phyloP scores from a whole-genome alignment of 192 early-diverging fungal species.

The Lobosporangium transversale region DNA sequence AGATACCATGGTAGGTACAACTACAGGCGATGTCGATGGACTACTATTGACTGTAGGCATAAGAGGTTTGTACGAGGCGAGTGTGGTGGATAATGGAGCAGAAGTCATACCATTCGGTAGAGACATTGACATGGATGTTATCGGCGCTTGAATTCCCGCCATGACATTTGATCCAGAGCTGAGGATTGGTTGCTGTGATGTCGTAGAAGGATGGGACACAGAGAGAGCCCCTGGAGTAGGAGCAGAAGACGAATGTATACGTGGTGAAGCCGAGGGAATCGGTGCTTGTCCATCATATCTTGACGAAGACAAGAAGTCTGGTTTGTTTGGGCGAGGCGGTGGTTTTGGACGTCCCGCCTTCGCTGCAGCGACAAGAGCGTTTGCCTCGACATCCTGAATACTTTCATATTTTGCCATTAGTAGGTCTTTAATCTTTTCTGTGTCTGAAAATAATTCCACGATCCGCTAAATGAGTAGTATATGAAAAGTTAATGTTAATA shows the following conservation, averaged over 20 bases:
- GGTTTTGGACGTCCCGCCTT: slow-evolving; percentile 39
- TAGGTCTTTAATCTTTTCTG: slow-evolving; percentile 40
- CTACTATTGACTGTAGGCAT: slow-evolving; percentile 24
- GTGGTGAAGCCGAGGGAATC: not conserved
- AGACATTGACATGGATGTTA: slow-evolving; percentile 10
- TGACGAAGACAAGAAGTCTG: slow-evolving; percentile 29
- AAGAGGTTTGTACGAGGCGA: slow-evolving; percentile 30
- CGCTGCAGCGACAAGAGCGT: slow-evolving; percentile 43
- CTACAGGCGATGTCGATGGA: not conserved
- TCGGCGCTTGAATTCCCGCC: not conserved
- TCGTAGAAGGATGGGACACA: not conserved
- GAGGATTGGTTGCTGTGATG: not conserved
- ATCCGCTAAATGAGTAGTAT: slow-evolving; percentile 29
- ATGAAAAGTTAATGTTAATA: too few relatives aligned
- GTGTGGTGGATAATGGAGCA: slow-evolving; percentile 10
- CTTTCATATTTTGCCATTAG: slow-evolving; percentile 53
- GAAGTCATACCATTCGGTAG: not conserved
- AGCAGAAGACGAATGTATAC: slow-evolving; percentile 10
- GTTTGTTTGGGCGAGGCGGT: slow-evolving; percentile 39
- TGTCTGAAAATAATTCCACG: slow-evolving; percentile 25
- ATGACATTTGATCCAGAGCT: not conserved
- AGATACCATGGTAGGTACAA: slow-evolving; percentile 1
- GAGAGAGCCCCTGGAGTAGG: not conserved
- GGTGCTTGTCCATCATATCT: slow-evolving; percentile 20
- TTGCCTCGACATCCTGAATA: slow-evolving; percentile 49